These are phyloP conservation scores for Linnemannia elongata DNA, from an alignment of 192 early-diverging fungal genomes.

Conservation along the genomic window DNA sequence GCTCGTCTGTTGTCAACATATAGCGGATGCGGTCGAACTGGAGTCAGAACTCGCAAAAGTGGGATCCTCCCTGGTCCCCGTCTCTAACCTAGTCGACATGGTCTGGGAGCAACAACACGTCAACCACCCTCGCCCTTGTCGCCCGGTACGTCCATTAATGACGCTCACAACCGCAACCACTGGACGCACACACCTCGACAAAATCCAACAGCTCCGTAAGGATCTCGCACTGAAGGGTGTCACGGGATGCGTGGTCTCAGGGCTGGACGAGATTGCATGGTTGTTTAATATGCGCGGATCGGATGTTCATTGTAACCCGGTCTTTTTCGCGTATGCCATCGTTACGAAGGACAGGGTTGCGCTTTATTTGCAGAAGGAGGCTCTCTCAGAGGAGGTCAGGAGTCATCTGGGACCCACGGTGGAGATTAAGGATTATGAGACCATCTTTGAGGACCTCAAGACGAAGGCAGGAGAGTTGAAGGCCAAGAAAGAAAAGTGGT, in stretches of 20 bases:
- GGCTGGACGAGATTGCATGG: conserved; percentile 97
- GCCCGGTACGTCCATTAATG: conserved; percentile 62
- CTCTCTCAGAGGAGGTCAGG: conserved; percentile 73
- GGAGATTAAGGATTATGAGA: conserved; percentile 76
- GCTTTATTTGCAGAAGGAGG: conserved; percentile 83
- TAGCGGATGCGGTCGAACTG: conserved; percentile 69
- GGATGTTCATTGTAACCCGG: conserved; percentile 96
- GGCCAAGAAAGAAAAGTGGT: conserved; percentile 32
- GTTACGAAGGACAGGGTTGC: conserved; percentile 74
- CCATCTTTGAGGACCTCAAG: conserved; percentile 80
- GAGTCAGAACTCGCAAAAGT: conserved; percentile 64
- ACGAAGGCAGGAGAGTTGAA: conserved; percentile 32
- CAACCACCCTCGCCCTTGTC: conserved; percentile 67
- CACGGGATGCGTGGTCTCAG: conserved; percentile 85
- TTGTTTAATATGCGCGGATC: conserved; percentile 97
- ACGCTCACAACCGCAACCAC: conserved; percentile 34
- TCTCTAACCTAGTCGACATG: conserved; percentile 87
- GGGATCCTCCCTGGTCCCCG: conserved; percentile 74
- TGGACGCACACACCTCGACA: conserved; percentile 63
- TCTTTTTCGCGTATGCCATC: conserved; percentile 93
- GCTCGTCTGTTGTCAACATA: background rate
- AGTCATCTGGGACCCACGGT: conserved; percentile 72
- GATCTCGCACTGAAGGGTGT: conserved; percentile 69
- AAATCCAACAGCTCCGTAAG: conserved; percentile 80
- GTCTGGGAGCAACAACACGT: conserved; percentile 72